Percentiles rank a stretch among this genome's conserved stretches.
These are phyloP conservation scores for Prunus kanzakura DNA, from an alignment of 306 rosid species.

Conservation along the genomic window DNA sequence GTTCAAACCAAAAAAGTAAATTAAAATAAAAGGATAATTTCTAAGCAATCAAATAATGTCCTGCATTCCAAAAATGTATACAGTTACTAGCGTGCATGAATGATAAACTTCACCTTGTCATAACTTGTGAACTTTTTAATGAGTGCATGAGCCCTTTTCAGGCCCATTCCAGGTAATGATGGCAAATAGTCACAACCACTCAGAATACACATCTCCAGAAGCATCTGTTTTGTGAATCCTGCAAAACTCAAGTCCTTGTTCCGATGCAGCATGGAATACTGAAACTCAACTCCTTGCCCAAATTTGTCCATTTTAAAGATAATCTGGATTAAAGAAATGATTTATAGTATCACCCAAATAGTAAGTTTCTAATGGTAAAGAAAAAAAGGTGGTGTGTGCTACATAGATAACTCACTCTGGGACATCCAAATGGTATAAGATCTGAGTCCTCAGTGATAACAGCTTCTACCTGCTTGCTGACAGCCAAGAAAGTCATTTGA, in stretches of 20 bases:
- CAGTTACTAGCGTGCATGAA: background rate
- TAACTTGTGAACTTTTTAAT: constrained; percentile 66
- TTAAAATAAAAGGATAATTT: background rate
- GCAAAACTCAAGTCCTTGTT: constrained; percentile 82
- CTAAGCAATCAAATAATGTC: background rate
- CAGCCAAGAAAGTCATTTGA: constrained; percentile 91
- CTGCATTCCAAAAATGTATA: background rate
- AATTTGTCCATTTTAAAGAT: constrained; percentile 92
- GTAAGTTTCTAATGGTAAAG: constrained; percentile 8
- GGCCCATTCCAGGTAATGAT: constrained; percentile 97
- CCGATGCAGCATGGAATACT: constrained; percentile 55
- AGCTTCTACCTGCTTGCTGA: constrained; percentile 69
- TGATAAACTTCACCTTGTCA: constrained; percentile 60
- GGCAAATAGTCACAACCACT: constrained; percentile 95
- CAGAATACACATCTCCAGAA: constrained; percentile 93
- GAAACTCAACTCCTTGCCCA: constrained; percentile 91
- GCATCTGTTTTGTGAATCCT: constrained; percentile 83
- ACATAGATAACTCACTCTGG: constrained; percentile 60
- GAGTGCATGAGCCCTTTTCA: constrained; percentile 86
- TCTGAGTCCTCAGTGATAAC: constrained; percentile 96
- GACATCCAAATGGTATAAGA: constrained; percentile 93
- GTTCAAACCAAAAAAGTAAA: background rate
- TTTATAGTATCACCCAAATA: background rate
- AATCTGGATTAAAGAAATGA: constrained; percentile 53
- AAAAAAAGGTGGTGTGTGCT: background rate